Evolutionary conservation across 805 yeast species (phyloP), one percentile per base, ranked within the genome.

Genomic region (Hanseniaspora lindneri): DNA sequence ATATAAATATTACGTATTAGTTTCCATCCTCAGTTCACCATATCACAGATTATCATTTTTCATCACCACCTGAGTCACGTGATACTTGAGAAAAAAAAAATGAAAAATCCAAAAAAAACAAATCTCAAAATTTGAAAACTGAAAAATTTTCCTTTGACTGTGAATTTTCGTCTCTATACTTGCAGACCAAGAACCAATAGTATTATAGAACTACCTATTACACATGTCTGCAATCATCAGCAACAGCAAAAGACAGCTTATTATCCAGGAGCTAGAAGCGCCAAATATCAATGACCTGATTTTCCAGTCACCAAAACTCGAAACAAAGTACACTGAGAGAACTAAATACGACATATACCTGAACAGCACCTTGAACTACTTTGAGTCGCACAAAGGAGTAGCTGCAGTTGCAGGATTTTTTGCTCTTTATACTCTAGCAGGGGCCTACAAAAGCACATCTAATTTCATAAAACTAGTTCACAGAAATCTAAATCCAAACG

Each of bases 381-480:
- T 79, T 74, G 76, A 83, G 6, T 74, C 77, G 43, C 95, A 87
- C 62, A 95, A 95, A 9, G 73, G 79, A 60, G 56, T 83, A 53
- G 71, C 88, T 3, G 80, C 83, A 11, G 56, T 79, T 10, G 94
- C 94, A 14, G 80, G 74, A 0, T 75, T 81, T 53, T 75, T 80
- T 4, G 66, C 76, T 3, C 75, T 76, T 0, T 82, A 81, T 57
- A 70, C 77, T 47, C 71, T 73, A 17, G 80, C 88, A 2, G 88
- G 88, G 3, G 64, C 76, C 11, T 74, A 79, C 63, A 82, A 79
- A 62, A 65, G 75, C 3, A 47, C 61, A 1, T 52, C 59, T 3
- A 58, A 53, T 3, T 46, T 46, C 17, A 16, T 29, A 11, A 55
- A 51, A 34, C 34, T 63, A 36, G 35, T 49, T 13, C 20, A 35